Conservation (phyloP, 495 filamentous ascomycete species). For the Pyronema domesticum region DNA sequence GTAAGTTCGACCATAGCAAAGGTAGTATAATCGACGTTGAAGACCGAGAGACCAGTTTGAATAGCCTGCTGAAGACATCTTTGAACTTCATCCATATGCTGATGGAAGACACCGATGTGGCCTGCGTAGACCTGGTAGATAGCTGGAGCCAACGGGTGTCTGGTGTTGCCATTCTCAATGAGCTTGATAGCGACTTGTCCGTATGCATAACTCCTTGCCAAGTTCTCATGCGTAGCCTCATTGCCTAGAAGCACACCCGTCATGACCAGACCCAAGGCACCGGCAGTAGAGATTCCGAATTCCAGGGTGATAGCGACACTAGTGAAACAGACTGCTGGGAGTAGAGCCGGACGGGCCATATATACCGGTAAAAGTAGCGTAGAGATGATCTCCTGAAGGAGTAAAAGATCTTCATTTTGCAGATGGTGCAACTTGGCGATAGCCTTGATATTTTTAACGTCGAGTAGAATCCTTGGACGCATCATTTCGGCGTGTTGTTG, state of each 20-base stretch:
- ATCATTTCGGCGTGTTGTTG: constrained; percentile 20
- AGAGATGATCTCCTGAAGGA: constrained; percentile 24
- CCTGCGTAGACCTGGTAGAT: constrained; percentile 24
- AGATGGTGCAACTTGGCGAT: constrained; percentile 18
- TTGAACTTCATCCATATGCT: constrained; percentile 21
- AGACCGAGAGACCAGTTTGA: constrained; percentile 19
- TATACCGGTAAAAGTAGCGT: constrained; percentile 22
- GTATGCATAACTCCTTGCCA: constrained; percentile 19
- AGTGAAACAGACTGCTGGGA: constrained; percentile 23
- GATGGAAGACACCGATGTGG: constrained; percentile 24
- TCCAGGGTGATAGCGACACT: constrained; percentile 24
- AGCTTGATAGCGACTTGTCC: constrained; percentile 22
- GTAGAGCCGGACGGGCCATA: constrained; percentile 21
- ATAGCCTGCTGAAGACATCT: constrained; percentile 21
- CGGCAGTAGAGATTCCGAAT: constrained; percentile 21
- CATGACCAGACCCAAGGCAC: constrained; percentile 23
- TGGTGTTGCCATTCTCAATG: constrained; percentile 11
- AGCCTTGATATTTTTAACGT: constrained; percentile 18
- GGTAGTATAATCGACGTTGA: constrained; percentile 25
- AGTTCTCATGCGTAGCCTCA: constrained; percentile 20
- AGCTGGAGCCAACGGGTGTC: constrained; percentile 19
- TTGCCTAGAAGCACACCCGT: constrained; percentile 20
- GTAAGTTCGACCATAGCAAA: constrained; percentile 23
- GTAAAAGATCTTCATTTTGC: constrained; percentile 22
- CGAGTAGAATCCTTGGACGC: constrained; percentile 22